Evolutionary conservation across 106 monocot species (phyloP).

Genomic region (Dioscorea alata): DNA sequence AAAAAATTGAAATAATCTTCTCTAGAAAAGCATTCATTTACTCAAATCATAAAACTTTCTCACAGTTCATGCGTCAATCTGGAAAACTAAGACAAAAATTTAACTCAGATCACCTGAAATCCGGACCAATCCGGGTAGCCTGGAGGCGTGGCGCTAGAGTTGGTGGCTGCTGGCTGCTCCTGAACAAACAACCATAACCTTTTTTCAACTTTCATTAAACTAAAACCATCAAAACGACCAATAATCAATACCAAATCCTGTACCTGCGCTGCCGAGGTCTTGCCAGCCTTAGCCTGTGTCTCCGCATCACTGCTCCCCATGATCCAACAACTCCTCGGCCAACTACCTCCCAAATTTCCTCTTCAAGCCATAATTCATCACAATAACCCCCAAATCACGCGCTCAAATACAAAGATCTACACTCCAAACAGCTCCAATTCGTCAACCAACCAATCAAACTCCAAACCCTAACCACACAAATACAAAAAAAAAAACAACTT

Average conservation of each 20-base stretch:
- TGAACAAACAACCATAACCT: background rate
- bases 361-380: background rate
- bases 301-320: slow-evolving; percentile 56
- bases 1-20: too few species aligned
- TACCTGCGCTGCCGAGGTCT: slow-evolving; percentile 16
- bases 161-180: slow-evolving; percentile 17
- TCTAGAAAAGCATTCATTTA: too few species aligned
- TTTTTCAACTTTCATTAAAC: background rate
- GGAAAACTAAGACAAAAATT: too few species aligned
- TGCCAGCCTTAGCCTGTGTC: slow-evolving; percentile 36
- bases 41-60: too few species aligned
- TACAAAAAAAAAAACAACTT: too few species aligned
- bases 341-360: background rate
- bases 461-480: background rate
- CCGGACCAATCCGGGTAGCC: slow-evolving; percentile 50
- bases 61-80: too few species aligned
- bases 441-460: background rate
- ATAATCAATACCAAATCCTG: background rate
- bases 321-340: background rate
- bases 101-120: slow-evolving; percentile 26
- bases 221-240: background rate
- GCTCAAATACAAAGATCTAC: background rate
- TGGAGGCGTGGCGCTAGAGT: background rate
- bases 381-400: background rate
- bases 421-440: background rate